These are phyloP conservation scores for Aspergillus hancockii DNA, from an alignment of 495 filamentous ascomycete genomes.

Conservation along the genomic window DNA sequence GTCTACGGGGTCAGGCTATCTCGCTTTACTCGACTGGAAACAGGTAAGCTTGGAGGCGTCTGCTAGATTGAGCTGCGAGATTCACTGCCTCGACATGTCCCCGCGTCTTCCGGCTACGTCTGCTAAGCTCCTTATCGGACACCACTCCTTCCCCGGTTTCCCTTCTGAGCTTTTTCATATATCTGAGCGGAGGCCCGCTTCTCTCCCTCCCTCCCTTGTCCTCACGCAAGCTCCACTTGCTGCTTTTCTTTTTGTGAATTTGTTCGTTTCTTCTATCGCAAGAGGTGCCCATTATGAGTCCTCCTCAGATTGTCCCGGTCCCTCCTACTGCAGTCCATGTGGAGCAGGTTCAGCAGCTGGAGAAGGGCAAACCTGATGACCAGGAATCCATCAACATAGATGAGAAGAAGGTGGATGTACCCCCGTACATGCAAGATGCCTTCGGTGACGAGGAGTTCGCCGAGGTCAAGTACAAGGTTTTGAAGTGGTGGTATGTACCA, in stretches of 20 bases:
- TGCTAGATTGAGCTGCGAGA: not conserved
- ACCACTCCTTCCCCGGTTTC: not conserved
- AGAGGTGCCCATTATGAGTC: slow-evolving; percentile 14
- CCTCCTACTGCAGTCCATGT: slow-evolving; percentile 15
- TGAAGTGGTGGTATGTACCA: slow-evolving; percentile 44
- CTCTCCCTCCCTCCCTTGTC: slow-evolving; percentile 4
- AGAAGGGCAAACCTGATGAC: slow-evolving; percentile 12
- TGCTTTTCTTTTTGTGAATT: not conserved
- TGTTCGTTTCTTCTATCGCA: not conserved
- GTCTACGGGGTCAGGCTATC: not conserved
- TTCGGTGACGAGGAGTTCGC: slow-evolving; percentile 44
- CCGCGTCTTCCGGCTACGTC: not conserved
- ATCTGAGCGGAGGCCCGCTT: not conserved
- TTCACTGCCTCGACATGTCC: not conserved
- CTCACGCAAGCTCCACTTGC: slow-evolving; percentile 1
- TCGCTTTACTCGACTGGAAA: not conserved
- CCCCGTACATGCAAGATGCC: slow-evolving; percentile 31
- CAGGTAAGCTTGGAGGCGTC: too few relatives aligned
- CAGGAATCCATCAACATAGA: slow-evolving; percentile 16
- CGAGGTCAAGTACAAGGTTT: slow-evolving; percentile 42
- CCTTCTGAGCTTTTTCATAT: not conserved
- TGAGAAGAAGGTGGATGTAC: slow-evolving; percentile 23
- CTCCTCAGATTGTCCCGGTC: slow-evolving; percentile 13
- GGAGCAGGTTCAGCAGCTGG: slow-evolving; percentile 6
- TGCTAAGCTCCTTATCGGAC: not conserved